Evolutionary conservation across 805 yeast genomes (phyloP).

Genomic region (Starmera amethionina): DNA sequence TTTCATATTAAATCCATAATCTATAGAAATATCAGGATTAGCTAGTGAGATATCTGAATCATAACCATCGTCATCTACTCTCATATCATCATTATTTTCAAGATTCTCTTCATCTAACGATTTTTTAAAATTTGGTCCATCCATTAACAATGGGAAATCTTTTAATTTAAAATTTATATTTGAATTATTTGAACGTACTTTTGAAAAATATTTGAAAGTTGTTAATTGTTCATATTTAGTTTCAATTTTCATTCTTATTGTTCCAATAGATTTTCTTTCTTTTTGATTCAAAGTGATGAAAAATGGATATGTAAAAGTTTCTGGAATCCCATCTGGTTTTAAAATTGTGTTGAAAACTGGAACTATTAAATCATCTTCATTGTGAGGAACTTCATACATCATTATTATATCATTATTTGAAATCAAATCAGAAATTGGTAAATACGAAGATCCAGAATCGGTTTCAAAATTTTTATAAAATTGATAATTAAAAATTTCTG

Average conservation of each 20-base stretch:
- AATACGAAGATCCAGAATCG: conserved; percentile 37
- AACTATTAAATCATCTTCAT: conserved; percentile 39
- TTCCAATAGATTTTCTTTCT: conserved; percentile 48
- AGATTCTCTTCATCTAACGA: conserved; percentile 7
- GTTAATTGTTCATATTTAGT: conserved; percentile 36
- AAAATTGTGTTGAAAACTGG: conserved; percentile 47
- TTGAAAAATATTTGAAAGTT: conserved; percentile 28
- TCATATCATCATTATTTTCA: conserved; percentile 6
- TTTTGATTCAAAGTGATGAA: conserved; percentile 46
- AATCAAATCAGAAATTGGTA: conserved; percentile 63
- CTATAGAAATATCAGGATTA: conserved; percentile 39
- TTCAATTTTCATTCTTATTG: conserved; percentile 48
- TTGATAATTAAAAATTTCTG: conserved; percentile 57
- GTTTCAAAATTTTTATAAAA: conserved; percentile 64
- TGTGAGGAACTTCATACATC: conserved; percentile 44
- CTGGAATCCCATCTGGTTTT: conserved; percentile 30
- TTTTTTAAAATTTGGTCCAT: conserved; percentile 6
- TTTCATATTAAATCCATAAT: conserved; percentile 39
- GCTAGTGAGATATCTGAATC: conserved; percentile 42
- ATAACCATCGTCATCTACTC: conserved; percentile 29
- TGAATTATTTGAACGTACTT: conserved; percentile 10
- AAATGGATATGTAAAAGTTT: conserved; percentile 68
- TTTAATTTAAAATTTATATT: conserved; percentile 8
- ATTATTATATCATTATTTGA: conserved; percentile 51
- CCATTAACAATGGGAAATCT: conserved; percentile 27